Base-by-base conservation (phyloP, 345 rosid genomes). In the Firmiana major region DNA sequence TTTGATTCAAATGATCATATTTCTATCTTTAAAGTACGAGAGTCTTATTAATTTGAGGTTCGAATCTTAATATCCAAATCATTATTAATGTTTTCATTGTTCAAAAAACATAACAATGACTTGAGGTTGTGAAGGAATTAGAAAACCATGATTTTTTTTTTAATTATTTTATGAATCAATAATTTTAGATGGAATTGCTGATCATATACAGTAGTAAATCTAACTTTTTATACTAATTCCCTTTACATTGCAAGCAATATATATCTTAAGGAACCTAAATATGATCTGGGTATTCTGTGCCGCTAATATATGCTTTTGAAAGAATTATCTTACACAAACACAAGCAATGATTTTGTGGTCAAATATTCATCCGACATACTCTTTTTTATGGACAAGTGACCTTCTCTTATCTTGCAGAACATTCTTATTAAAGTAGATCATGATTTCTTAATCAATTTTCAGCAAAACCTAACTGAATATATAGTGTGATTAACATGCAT, bases 281-380 rank as follows among this genome's bases (percentile, higher is more conserved):
- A 49, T 49, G 19, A 12, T 31, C 34, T 31, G 34, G 19, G 54
- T 15, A 15, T 12, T 49, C 19, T 4, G 19, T 49, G 49, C 2
- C 49, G 6, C 40, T 38, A 38, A 38, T 48, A 1, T 12, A 48
- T 16, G 1, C 16, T 54, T 57, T 57, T 22, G 62, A 15, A 36
- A 7, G 42, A 62, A 62, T 31, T 31, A 7, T 38, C 11, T 16
- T 6, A 63, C 46, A 63, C 46, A 63, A 34, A 36, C 43, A 28
- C 6, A 63, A 34, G 21, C 68, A 7, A 34, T 40, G 71, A 66
- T 40, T 12, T 4, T 5, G 21, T 62, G 66, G 66, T 62, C 66
- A 62, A 62, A 62, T 66, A 66, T 66, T 66, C 71, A 66, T 66
- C 71, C 31, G 51, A 66, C 71, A 40, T 53, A 6, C 58, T 53